phyloP scores from a whole-genome alignment of 257 asterid species.

The Ilex asprella region DNA sequence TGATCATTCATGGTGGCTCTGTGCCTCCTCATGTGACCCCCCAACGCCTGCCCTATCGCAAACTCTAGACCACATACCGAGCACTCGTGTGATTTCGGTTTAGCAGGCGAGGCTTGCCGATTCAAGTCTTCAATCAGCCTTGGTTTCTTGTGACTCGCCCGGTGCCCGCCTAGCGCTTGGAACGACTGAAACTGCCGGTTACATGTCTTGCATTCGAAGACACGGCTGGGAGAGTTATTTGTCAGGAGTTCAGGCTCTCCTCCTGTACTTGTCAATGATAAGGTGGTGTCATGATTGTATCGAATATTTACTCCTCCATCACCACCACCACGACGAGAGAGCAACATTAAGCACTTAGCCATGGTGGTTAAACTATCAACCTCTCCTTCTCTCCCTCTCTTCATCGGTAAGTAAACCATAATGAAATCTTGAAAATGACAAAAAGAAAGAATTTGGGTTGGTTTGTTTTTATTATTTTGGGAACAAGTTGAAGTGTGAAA shows the following conservation, averaged over 20 bases:
- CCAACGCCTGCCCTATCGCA: slow-evolving; percentile 62
- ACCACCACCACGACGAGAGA: slow-evolving; percentile 13
- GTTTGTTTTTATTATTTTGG: background rate
- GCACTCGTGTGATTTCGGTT: slow-evolving; percentile 54
- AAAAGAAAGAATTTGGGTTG: background rate
- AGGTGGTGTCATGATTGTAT: too few species aligned
- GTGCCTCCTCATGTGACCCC: slow-evolving; percentile 71
- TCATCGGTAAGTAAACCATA: slow-evolving; percentile 7
- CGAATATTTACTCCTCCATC: too few species aligned
- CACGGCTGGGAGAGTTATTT: slow-evolving; percentile 12
- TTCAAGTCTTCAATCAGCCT: slow-evolving; percentile 19
- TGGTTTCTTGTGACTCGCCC: slow-evolving; percentile 72
- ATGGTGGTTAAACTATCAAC: slow-evolving; percentile 17
- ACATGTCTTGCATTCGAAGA: slow-evolving; percentile 62
- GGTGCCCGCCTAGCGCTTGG: slow-evolving; percentile 83
- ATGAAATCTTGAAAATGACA: background rate
- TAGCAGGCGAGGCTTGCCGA: slow-evolving; percentile 26
- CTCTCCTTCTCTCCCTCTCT: slow-evolving; percentile 28
- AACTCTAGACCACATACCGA: slow-evolving; percentile 54
- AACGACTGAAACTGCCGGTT: slow-evolving; percentile 56
- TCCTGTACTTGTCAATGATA: background rate
- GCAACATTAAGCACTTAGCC: slow-evolving; percentile 33
- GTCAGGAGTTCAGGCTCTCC: background rate
- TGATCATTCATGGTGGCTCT: slow-evolving; percentile 16
- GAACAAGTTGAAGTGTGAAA: background rate